Evolutionary conservation across 2,329 filamentous ascomycete genomes (phyloP).

Genomic region (Alternaria burnsii): DNA sequence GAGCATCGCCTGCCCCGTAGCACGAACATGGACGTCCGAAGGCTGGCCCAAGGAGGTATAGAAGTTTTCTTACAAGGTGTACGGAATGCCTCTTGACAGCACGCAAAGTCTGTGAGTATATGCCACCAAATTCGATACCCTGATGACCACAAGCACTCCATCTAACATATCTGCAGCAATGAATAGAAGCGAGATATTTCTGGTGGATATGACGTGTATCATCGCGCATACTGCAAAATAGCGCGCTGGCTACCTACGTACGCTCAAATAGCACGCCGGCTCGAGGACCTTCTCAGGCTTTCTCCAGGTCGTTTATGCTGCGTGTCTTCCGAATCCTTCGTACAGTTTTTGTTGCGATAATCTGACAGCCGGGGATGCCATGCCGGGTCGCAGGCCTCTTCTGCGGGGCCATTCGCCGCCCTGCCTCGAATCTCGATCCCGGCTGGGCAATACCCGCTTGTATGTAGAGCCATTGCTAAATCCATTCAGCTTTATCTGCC

Average conservation of each 20-base stretch:
- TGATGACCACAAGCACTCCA: not conserved
- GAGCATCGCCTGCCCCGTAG: not conserved
- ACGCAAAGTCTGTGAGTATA: not conserved
- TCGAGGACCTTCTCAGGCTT: not conserved
- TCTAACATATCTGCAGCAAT: not conserved
- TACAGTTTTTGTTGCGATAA: not conserved
- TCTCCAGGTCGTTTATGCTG: not conserved
- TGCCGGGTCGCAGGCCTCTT: not conserved
- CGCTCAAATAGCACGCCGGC: not conserved
- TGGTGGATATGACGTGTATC: not conserved
- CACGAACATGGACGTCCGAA: not conserved
- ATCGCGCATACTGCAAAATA: slow-evolving; percentile 2
- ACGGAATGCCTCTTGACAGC: not conserved
- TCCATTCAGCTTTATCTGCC: not conserved
- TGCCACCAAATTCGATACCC: not conserved
- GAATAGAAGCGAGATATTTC: not conserved
- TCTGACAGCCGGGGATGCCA: not conserved
- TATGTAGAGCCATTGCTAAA: not conserved
- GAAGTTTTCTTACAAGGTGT: not conserved
- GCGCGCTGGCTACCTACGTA: not conserved
- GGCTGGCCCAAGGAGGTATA: not conserved
- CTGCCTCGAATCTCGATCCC: slow-evolving; percentile 11
- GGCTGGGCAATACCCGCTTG: not conserved
- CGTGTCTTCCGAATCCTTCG: not conserved
- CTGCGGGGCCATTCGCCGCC: not conserved